Evolutionary conservation across 352 stramenopile species (phyloP).

Genomic region (Blastocystis sp.): DNA sequence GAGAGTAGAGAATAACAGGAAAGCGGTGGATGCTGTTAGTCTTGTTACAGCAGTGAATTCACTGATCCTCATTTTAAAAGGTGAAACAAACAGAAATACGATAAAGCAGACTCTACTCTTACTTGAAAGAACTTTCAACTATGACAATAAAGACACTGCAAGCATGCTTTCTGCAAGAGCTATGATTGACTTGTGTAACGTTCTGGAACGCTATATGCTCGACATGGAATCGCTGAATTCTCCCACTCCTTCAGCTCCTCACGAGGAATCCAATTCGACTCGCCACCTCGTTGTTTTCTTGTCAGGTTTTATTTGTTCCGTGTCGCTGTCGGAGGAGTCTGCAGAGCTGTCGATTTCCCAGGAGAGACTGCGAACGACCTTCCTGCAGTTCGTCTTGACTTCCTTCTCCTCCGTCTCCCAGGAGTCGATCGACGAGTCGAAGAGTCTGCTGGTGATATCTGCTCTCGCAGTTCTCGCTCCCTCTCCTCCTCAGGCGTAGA

Average conservation of each 20-base stretch:
- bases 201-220: neutral
- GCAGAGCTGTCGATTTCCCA: neutral
- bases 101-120: neutral
- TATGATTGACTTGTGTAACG: neutral
- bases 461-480: neutral
- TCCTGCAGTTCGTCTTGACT: neutral
- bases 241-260: neutral
- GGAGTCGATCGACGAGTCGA: slow-evolving; percentile 14
- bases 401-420: neutral
- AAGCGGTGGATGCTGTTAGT: neutral
- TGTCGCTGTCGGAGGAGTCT: neutral
- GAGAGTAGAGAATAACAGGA: neutral
- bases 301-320: neutral
- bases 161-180: neutral
- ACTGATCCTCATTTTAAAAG: neutral
- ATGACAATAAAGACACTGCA: neutral
- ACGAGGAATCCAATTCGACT: neutral
- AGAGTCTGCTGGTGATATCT: slow-evolving; percentile 29
- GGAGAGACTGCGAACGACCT: neutral
- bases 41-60: neutral
- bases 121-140: neutral
- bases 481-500: neutral
- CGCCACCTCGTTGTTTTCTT: neutral
- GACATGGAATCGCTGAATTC: neutral
- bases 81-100: neutral